Evolutionary conservation across 352 stramenopile species (phyloP).

Genomic region (Globisporangium yorkense): DNA sequence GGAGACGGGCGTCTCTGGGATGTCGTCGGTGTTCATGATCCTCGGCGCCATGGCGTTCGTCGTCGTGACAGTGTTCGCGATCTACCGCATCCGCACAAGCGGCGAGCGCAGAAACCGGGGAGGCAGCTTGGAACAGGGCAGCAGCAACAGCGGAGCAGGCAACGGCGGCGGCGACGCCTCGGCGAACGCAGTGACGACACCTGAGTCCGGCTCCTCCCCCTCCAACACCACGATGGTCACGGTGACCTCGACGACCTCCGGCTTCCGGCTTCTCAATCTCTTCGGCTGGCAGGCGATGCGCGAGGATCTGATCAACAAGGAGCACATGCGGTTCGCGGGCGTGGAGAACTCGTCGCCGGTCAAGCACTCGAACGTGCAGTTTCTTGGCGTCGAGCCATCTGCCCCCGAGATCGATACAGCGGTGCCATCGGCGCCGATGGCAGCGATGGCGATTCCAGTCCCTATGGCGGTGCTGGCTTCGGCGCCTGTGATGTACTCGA

Average conservation of each 20-base stretch:
- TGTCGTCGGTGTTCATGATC: slow-evolving; percentile 16
- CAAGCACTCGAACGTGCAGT: slow-evolving; percentile 14
- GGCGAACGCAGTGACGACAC: slow-evolving; percentile 9
- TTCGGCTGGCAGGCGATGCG: slow-evolving; percentile 43
- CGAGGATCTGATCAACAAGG: slow-evolving; percentile 35
- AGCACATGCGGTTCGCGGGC: slow-evolving; percentile 32
- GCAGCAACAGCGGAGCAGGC: not conserved
- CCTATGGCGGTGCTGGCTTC: slow-evolving; percentile 8
- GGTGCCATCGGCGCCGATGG: slow-evolving; percentile 9
- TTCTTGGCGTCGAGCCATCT: slow-evolving; percentile 11
- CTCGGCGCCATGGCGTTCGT: slow-evolving; percentile 41
- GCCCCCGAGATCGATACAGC: slow-evolving; percentile 14
- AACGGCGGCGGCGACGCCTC: not conserved
- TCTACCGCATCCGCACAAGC: slow-evolving; percentile 39
- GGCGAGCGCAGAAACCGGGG: slow-evolving; percentile 13
- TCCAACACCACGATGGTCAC: slow-evolving; percentile 13
- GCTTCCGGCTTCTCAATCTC: slow-evolving; percentile 21
- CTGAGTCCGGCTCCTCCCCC: slow-evolving; percentile 8
- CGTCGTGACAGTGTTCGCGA: slow-evolving; percentile 37
- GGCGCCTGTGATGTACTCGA: slow-evolving; percentile 8
- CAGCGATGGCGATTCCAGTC: slow-evolving; percentile 10
- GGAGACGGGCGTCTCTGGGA: not conserved
- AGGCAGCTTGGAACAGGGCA: not conserved
- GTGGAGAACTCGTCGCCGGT: slow-evolving; percentile 13
- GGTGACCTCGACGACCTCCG: slow-evolving; percentile 15